phyloP scores from a whole-genome alignment of 1,284 basidiomycete species.

The Trichosporon inkin region DNA sequence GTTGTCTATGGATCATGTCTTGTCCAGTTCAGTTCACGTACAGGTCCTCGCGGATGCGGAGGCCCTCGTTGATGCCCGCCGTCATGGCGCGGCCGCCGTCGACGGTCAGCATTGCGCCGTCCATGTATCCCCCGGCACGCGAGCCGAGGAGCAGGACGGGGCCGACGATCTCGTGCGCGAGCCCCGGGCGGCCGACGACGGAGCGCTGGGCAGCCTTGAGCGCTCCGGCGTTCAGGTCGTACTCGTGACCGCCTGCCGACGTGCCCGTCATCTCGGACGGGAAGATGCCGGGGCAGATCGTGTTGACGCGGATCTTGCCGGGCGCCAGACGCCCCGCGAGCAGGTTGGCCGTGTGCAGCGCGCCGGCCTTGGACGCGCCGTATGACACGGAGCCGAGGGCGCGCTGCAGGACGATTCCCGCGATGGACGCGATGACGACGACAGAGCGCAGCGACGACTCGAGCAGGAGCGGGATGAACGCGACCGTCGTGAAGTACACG shows the following conservation, averaged over 20 bases:
- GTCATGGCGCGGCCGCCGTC: conserved; percentile 46
- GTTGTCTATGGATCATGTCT: conserved; percentile 1
- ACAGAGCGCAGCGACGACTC: conserved; percentile 42
- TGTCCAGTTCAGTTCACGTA: conserved; percentile 19
- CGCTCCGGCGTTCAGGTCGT: conserved; percentile 26
- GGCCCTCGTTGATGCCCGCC: conserved; percentile 36
- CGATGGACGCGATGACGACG: conserved; percentile 46
- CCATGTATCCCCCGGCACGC: conserved; percentile 43
- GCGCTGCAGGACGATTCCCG: conserved; percentile 41
- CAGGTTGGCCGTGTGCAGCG: conserved; percentile 35
- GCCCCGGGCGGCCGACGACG: conserved; percentile 43
- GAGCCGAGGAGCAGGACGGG: conserved; percentile 42
- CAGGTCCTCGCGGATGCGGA: conserved; percentile 32
- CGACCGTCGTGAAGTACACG: conserved; percentile 45
- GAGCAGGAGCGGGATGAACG: conserved; percentile 39
- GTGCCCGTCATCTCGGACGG: conserved; percentile 41
- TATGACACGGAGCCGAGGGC: conserved; percentile 38
- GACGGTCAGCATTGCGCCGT: conserved; percentile 42
- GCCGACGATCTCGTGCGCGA: conserved; percentile 46
- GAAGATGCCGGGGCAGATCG: conserved; percentile 42
- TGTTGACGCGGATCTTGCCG: conserved; percentile 44
- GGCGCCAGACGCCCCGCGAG: conserved; percentile 38
- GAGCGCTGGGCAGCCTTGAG: conserved; percentile 32
- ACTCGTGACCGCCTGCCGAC: conserved; percentile 21
- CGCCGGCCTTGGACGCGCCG: conserved; percentile 43